These are phyloP conservation scores for Xylaria sp. DNA, from an alignment of 495 filamentous ascomycete genomes.

Conservation along the genomic window DNA sequence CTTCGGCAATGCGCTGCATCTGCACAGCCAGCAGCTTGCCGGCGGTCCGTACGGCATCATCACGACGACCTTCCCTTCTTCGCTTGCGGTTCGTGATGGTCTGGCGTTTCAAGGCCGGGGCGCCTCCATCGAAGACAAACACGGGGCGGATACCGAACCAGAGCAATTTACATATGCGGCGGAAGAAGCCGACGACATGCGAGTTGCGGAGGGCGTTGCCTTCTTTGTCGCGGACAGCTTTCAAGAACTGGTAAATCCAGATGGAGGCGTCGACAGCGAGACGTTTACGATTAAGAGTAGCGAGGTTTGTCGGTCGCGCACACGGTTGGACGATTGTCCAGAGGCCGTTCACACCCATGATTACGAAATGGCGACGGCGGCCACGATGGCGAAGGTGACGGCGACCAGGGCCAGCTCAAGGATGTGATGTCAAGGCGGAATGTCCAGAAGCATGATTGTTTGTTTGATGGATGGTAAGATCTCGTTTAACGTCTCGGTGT, in stretches of 20 bases:
- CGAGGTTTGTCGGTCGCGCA: conserved; percentile 88
- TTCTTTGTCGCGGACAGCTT: conserved; percentile 97
- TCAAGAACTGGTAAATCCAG: conserved; percentile 99
- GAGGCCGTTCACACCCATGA: conserved; percentile 96
- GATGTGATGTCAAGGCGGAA: conserved; percentile 23
- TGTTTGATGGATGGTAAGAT: not conserved
- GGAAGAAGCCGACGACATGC: conserved; percentile 96
- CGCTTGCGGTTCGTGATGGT: conserved; percentile 81
- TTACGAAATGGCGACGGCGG: conserved; percentile 22
- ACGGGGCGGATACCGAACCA: conserved; percentile 97
- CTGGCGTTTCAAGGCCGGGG: conserved; percentile 87
- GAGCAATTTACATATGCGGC: conserved; percentile 93
- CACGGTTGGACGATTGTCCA: conserved; percentile 95
- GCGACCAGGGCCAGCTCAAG: conserved; percentile 16
- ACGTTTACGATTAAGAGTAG: conserved; percentile 92
- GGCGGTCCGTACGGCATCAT: conserved; percentile 91
- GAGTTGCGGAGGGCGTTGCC: conserved; percentile 95
- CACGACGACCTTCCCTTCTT: conserved; percentile 83
- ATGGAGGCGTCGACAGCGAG: conserved; percentile 97
- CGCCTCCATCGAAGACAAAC: conserved; percentile 97
- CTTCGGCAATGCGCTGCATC: conserved; percentile 86
- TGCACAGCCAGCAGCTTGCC: conserved; percentile 90
- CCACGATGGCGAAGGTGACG: too few relatives aligned
- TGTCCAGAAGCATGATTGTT: conserved; percentile 21
- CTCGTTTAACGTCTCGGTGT: not conserved